Evolutionary conservation across 1,139 yeast genomes (phyloP).

Genomic region (Kodamaea sp.): DNA sequence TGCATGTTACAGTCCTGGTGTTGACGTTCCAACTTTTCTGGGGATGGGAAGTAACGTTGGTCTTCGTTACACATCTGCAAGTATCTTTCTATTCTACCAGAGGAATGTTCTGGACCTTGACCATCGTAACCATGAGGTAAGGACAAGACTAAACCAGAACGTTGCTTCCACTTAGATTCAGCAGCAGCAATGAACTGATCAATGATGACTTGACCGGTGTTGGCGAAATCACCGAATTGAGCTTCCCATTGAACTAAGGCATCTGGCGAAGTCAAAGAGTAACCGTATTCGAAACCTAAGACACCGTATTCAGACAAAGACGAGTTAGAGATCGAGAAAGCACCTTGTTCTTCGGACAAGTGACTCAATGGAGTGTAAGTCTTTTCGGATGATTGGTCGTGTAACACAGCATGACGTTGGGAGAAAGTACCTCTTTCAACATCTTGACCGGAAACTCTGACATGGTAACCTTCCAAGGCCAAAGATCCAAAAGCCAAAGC

Average conservation of each 20-base stretch:
- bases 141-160: conserved; percentile 93
- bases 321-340: conserved; percentile 89
- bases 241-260: conserved; percentile 99
- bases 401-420: conserved; percentile 98
- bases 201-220: conserved; percentile 96
- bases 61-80: conserved; percentile 96
- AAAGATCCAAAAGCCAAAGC: conserved; percentile 96
- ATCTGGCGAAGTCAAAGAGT: conserved; percentile 95
- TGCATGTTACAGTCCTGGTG: conserved; percentile 99
- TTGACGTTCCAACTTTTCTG: conserved; percentile 89
- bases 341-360: conserved; percentile 79
- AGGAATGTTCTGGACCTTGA: conserved; percentile 99
- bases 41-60: conserved; percentile 88
- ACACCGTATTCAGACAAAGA: conserved; percentile 98
- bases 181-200: conserved; percentile 98
- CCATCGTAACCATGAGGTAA: conserved; percentile 99
- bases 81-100: conserved; percentile 97
- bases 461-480: conserved; percentile 91
- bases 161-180: conserved; percentile 98
- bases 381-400: conserved; percentile 86
- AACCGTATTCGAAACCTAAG: conserved; percentile 99
- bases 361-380: conserved; percentile 84
- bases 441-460: conserved; percentile 98
- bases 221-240: conserved; percentile 99
- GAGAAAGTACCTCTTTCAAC: conserved; percentile 99